These are phyloP conservation scores for Alternaria novae-zelandiae DNA, from an alignment of 2,329 filamentous ascomycete genomes.

Conservation along the genomic window DNA sequence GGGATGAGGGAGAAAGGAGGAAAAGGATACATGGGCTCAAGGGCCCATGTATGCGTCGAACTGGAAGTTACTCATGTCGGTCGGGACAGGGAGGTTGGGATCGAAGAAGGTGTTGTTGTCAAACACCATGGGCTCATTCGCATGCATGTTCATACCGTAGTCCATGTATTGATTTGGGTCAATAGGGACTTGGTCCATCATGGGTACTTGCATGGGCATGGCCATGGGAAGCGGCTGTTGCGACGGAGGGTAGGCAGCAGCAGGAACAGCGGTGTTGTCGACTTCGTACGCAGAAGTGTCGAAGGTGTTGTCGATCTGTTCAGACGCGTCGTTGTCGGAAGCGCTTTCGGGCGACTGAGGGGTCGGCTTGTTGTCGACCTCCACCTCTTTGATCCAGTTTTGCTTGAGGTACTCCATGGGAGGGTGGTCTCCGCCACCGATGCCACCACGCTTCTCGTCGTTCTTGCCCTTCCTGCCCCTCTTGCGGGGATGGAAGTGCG, in stretches of 20 bases:
- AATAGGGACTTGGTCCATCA: conserved; percentile 17
- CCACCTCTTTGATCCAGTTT: conserved; percentile 65
- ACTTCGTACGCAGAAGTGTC: conserved; percentile 11
- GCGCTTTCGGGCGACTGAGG: conserved; percentile 29
- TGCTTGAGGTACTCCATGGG: conserved; percentile 66
- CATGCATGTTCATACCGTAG: conserved; percentile 30
- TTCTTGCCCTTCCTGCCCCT: conserved; percentile 63
- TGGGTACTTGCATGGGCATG: conserved; percentile 10
- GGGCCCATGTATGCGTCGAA: conserved; percentile 37
- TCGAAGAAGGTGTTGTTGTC: conserved; percentile 28
- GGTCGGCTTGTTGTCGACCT: conserved; percentile 48
- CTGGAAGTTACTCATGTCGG: conserved; percentile 29
- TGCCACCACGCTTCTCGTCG: conserved; percentile 66
- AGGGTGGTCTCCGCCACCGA: conserved; percentile 67
- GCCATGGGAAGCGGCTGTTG: conserved; percentile 13
- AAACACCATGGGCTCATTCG: conserved; percentile 26
- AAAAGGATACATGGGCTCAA: conserved; percentile 4
- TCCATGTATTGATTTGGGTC: conserved; percentile 25
- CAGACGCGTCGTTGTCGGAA: conserved; percentile 29
- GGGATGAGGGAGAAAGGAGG: background rate
- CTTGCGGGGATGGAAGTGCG: conserved; percentile 80
- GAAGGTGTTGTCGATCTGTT: conserved; percentile 13
- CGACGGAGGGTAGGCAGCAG: conserved; percentile 11
- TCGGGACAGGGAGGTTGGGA: conserved; percentile 13
- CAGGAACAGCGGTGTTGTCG: background rate